Conservation (phyloP, 371 early-diverging fungal genomes). For the Haplosporangium sp. region DNA sequence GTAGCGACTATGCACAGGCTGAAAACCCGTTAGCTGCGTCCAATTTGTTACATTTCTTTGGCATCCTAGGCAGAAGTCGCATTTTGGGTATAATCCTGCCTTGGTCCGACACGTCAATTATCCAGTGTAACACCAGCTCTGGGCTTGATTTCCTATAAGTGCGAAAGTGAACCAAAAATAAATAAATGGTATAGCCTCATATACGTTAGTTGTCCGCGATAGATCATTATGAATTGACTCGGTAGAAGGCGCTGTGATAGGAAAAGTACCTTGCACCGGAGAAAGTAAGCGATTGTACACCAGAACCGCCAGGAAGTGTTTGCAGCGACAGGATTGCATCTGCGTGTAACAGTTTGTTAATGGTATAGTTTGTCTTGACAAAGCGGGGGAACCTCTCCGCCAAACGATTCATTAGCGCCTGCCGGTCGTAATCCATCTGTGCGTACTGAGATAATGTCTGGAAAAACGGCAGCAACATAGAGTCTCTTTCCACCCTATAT, state of each 20-base stretch:
- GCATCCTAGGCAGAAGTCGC: conserved; percentile 42
- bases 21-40: neutral
- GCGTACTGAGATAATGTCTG: conserved; percentile 32
- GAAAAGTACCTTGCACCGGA: conserved; percentile 17
- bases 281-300: conserved; percentile 40
- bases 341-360: conserved; percentile 3
- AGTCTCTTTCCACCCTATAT: conserved; percentile 21
- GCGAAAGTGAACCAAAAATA: neutral
- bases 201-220: neutral
- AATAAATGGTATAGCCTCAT: neutral
- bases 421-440: conserved; percentile 46
- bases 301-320: conserved; percentile 27
- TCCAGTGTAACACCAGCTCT: conserved; percentile 49
- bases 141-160: conserved; percentile 26
- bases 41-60: conserved; percentile 26
- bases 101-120: conserved; percentile 25
- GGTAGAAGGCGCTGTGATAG: neutral
- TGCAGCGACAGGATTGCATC: neutral
- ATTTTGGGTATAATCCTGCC: conserved; percentile 35
- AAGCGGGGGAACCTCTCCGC: conserved; percentile 34
- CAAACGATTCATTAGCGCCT: conserved; percentile 14
- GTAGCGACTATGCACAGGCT: neutral
- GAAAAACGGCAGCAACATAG: conserved; percentile 37
- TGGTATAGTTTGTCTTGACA: conserved; percentile 23
- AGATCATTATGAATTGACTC: neutral